Base-by-base conservation (phyloP, 805 yeast genomes). In the Pichia ethanolica region DNA sequence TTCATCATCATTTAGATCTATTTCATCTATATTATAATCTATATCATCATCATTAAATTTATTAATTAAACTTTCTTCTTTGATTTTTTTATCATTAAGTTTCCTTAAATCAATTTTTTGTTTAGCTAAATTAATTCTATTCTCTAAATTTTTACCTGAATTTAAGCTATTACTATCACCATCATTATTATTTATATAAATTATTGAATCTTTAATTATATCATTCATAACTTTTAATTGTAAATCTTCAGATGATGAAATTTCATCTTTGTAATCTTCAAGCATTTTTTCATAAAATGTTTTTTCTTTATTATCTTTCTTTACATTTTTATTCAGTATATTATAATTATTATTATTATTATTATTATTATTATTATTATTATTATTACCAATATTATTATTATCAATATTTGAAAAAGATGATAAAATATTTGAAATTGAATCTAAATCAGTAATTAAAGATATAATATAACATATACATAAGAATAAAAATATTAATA, bases 211-310 rank as follows among this genome's bases (percentile, higher is more conserved):
- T 5, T 32, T 14, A 26, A 35, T 28, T 28, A 38, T 44, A 7
- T 25, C 42, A 12, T 33, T 32, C 39, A 39, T 45, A 7, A 46
- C 37, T 30, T 13, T 39, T 6, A 39, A 3, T 37, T 46, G 49
- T 3, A 46, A 30, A 8, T 46, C 45, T 25, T 35, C 33, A 7
- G 49, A 13, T 13, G 40, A 35, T 26, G 34, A 25, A 12, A 42
- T 32, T 20, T 34, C 41, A 9, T 33, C 42, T 6, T 40, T 30
- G 14, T 44, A n/a, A 26, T 44, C 41, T 12, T 14, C 42, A 34
- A 39, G 20, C 51, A 48, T 44, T 13, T 26, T 44, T 20, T 48
- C 51, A 39, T 44, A 48, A 30, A 48, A 48, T 3, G 36, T 34
- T 34, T 34, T 13, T 8, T 12, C 36, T 12, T 9, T 9, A 13